Evolutionary conservation across 2,329 filamentous ascomycete species (phyloP).

Genomic region (Colletotrichum somersetense): DNA sequence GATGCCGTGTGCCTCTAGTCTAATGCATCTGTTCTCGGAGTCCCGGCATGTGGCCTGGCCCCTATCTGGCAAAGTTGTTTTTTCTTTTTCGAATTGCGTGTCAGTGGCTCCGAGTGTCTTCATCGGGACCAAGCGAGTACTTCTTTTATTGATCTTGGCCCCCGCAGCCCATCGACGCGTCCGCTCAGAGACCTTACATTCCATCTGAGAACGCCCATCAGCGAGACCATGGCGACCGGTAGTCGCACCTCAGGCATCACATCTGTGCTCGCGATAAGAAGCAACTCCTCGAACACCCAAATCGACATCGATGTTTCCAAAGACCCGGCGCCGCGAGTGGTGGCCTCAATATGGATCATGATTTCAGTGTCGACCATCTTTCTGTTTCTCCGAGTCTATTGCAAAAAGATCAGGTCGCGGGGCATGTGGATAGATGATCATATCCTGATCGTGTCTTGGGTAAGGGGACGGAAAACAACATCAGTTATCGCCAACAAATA

Average conservation of each 20-base stretch:
- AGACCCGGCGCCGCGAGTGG: slow-evolving; percentile 28
- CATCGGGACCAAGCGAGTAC: neutral
- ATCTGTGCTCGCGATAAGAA: neutral
- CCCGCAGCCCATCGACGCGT: neutral
- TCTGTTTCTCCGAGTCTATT: slow-evolving; percentile 44
- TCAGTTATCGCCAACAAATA: neutral
- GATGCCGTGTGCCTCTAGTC: neutral
- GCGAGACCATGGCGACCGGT: neutral
- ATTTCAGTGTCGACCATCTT: slow-evolving; percentile 31
- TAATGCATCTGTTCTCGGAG: neutral
- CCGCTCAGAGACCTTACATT: neutral
- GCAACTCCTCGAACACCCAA: neutral
- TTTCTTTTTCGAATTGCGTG: neutral
- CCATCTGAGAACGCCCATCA: neutral
- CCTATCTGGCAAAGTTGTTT: neutral
- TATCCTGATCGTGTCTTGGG: slow-evolving; percentile 43
- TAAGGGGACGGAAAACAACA: neutral
- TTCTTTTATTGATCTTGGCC: neutral
- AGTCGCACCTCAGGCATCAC: neutral
- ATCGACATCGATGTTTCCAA: slow-evolving; percentile 21
- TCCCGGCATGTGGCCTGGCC: neutral
- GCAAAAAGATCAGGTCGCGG: slow-evolving; percentile 40
- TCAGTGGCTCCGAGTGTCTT: neutral
- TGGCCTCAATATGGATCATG: slow-evolving; percentile 40
- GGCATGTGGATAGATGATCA: slow-evolving; percentile 45